Evolutionary conservation across 2,329 filamentous ascomycete genomes (phyloP), one percentile per base, ranked within the genome.

Genomic region (Ploettnerulaceae sp.): DNA sequence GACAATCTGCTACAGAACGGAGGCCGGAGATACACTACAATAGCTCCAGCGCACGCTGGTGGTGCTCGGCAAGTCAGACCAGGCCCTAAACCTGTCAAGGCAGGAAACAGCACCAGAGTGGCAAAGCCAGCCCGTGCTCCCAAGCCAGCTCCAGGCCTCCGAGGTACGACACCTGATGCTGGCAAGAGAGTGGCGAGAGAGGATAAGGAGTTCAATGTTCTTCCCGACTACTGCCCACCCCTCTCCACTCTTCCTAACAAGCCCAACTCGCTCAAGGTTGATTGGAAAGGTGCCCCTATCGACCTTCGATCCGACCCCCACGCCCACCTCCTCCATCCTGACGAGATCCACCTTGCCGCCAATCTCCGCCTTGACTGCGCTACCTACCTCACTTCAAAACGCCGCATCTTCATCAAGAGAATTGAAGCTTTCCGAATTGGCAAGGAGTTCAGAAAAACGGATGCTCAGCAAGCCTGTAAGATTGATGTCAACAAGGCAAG

Each of bases 401-500:
- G 91, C 48, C 84, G 89, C 50, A 91, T 97, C 62, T 97, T 97
- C 65, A 73, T 84, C 45, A 81, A 81, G 39, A 81, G 87, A 31
- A 76, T 91, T 25, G 78, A 84, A 40, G 77, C 82, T 2, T 69
- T 81, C 28, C 68, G 71, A 46, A 81, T 79, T 26, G 77, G 77
- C 63, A 93, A 94, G 67, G 86, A 90, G 61, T 96, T 95, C 66
- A 83, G 88, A 65, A 95, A 95, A 76, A 97, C 91, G 1, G 88
- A 95, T 64, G 89, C 89, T 4, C 91, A 97, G 66, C 87, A 95
- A 65, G 89, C 88, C n/a, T 95, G 89, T 76, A 94, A 94, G 72
- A 95, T 96, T 54, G 91, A 97, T 61, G 91, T 97, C 65, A 96
- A 96, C 73, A 97, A 96, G 72, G 89, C 90, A 3, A 94, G 88